Evolutionary conservation across 2,329 filamentous ascomycete species (phyloP).

Genomic region (Aciculosporium take): DNA sequence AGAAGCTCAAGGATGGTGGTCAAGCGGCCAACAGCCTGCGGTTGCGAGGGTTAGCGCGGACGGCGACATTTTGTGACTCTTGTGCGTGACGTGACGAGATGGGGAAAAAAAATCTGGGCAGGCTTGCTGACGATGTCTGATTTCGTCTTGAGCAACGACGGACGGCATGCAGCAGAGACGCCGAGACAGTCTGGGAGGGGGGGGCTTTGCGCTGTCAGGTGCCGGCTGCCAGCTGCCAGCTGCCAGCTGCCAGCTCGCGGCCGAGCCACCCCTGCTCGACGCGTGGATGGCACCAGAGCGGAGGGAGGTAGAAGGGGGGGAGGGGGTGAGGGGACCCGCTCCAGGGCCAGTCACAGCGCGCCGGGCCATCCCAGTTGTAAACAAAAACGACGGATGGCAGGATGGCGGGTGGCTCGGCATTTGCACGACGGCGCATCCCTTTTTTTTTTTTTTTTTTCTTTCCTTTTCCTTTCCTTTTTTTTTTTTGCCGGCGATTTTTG

Average conservation of each 20-base stretch:
- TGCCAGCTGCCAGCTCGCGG: not conserved
- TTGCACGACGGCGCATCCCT: too few species aligned
- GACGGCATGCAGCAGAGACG: not conserved
- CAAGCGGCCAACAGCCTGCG: constrained; percentile 47
- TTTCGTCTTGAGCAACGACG: not conserved
- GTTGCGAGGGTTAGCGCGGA: constrained; percentile 13
- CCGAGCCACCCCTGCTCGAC: not conserved
- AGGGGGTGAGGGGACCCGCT: not conserved
- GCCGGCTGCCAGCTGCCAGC: not conserved
- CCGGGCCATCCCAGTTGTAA: constrained; percentile 10
- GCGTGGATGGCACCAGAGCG: too few species aligned
- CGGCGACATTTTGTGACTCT: not conserved
- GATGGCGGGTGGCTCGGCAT: not conserved
- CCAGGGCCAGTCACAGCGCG: constrained; percentile 6
- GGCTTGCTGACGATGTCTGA: not conserved
- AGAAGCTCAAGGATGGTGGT: constrained; percentile 67
- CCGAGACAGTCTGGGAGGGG: too few species aligned
- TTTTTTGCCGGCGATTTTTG: too few species aligned
- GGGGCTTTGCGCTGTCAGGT: too few species aligned
- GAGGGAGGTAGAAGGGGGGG: too few species aligned
- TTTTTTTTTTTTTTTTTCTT: too few species aligned
- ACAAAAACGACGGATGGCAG: constrained; percentile 12
- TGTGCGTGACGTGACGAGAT: not conserved
- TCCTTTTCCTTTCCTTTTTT: too few species aligned
- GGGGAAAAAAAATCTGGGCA: not conserved